phyloP scores from a whole-genome alignment of 2,329 filamentous ascomycete species.

The Ascochyta viciae-villosae region DNA sequence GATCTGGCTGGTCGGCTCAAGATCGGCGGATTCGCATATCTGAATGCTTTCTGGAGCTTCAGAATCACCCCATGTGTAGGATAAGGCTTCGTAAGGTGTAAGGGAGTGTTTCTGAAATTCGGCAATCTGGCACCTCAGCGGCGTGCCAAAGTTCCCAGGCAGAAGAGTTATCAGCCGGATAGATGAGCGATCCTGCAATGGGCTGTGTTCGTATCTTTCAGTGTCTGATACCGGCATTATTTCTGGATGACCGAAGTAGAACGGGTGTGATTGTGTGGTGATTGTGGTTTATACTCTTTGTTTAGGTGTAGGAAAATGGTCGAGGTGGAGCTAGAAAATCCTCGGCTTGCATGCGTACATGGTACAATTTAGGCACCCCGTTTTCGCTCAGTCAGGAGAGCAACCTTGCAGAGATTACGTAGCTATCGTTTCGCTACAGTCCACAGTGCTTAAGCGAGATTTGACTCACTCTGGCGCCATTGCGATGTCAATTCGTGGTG shows the following conservation, averaged over 20 bases:
- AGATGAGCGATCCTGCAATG: background rate
- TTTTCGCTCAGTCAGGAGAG: no score
- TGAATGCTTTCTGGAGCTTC: background rate
- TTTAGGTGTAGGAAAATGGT: background rate
- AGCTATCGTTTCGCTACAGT: background rate
- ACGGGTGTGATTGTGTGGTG: background rate
- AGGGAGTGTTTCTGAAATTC: background rate
- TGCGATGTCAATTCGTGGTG: background rate
- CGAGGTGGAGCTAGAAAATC: no score
- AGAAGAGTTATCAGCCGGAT: conserved; percentile 5
- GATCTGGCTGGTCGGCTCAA: background rate
- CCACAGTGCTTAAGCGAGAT: background rate
- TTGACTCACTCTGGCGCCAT: background rate
- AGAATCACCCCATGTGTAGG: conserved; percentile 8
- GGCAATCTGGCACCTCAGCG: background rate
- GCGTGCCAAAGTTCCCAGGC: background rate
- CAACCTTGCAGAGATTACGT: background rate
- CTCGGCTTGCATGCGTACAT: no score
- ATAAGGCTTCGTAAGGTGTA: conserved; percentile 9
- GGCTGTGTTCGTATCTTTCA: background rate
- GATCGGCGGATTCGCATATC: background rate
- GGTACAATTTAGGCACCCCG: no score
- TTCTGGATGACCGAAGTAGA: background rate
- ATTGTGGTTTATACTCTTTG: background rate
- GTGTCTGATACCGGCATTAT: background rate